These are phyloP conservation scores for Colletotrichum simmondsii DNA, from an alignment of 2,329 filamentous ascomycete species.

Conservation along the genomic window DNA sequence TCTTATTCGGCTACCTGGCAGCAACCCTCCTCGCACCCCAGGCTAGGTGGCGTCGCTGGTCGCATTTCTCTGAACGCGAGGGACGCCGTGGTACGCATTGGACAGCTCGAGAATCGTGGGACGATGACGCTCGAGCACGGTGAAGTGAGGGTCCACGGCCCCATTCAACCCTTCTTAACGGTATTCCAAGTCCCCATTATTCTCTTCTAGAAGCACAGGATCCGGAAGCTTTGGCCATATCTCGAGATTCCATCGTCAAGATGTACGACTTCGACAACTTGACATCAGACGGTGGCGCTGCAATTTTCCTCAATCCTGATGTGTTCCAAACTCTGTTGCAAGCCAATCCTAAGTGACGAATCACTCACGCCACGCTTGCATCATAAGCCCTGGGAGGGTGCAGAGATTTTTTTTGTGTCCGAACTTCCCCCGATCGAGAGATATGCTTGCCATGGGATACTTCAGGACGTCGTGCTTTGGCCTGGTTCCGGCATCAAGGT, in stretches of 20 bases:
- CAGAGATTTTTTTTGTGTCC: conserved; percentile 25
- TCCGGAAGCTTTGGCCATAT: conserved; percentile 35
- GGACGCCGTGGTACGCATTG: conserved; percentile 21
- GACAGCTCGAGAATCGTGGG: conserved; percentile 30
- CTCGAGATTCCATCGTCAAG: conserved; percentile 16
- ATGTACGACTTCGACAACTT: not conserved
- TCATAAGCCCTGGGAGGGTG: conserved; percentile 28
- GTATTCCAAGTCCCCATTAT: conserved; percentile 35
- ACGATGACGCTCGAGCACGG: conserved; percentile 33
- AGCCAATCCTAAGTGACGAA: conserved; percentile 21
- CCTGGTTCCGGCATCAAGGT: conserved; percentile 33
- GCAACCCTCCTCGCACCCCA: not conserved
- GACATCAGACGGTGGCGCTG: conserved; percentile 28
- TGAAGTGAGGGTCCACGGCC: conserved; percentile 34
- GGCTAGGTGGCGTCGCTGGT: conserved; percentile 22
- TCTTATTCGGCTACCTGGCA: conserved; percentile 11
- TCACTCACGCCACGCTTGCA: conserved; percentile 34
- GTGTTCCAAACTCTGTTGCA: conserved; percentile 11
- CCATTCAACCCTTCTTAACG: conserved; percentile 36
- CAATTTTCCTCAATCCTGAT: not conserved
- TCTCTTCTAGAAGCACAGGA: conserved; percentile 35
- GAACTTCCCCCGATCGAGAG: conserved; percentile 30
- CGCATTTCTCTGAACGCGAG: conserved; percentile 30
- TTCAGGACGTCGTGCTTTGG: conserved; percentile 9
- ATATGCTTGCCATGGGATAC: conserved; percentile 11